Evolutionary conservation across 1,284 basidiomycete genomes (phyloP), one percentile per base, ranked within the genome.

Genomic region (Gymnopus androsaceus): DNA sequence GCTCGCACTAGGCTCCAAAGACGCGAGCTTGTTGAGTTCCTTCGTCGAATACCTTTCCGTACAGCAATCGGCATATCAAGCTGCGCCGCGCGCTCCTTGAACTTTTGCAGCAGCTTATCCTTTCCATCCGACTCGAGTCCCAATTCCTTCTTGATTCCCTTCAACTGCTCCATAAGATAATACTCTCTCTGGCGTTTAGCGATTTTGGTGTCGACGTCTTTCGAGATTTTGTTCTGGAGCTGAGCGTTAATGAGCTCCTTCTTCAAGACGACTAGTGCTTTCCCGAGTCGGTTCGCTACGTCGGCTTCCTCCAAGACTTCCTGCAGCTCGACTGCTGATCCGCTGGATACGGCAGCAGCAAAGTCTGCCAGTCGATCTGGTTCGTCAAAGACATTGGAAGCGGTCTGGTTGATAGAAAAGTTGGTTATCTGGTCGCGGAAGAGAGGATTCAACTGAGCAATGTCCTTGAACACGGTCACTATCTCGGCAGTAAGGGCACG

Each of bases 391-490:
- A 99, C 93, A 72, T 97, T 98, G n/a, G 92, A 86, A 4, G 95
- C 91, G 48, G 94, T 88, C 71, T 97, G 94, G 68, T 92, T 94
- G 72, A 97, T 96, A 19, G 90, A 93, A 73, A 98, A 98, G 72
- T 95, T 96, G 64, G 93, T 94, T 62, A 96, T 97, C 72, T 98
- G 96, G 75, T 98, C 96, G 51, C 96, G 90, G 87, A 99, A 98
- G 60, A 98, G 85, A 1, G 95, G 95, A 74, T 97, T 98, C 52
- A 98, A 82, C 69, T 96, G 93, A 0, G 96, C 95, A 61, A 99
- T 98, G 70, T 98, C 95, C 79, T 98, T 99, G 84, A 99, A 98
- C 31, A 98, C 94, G 46, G 91, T 91, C 61, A 99, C 93, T 59
- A 99, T 92, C 75, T 98, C 96, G 52, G 90, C 89, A 87, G 95